These are phyloP conservation scores for Paecilomyces variotii DNA, from an alignment of 2,329 filamentous ascomycete species.

Conservation along the genomic window DNA sequence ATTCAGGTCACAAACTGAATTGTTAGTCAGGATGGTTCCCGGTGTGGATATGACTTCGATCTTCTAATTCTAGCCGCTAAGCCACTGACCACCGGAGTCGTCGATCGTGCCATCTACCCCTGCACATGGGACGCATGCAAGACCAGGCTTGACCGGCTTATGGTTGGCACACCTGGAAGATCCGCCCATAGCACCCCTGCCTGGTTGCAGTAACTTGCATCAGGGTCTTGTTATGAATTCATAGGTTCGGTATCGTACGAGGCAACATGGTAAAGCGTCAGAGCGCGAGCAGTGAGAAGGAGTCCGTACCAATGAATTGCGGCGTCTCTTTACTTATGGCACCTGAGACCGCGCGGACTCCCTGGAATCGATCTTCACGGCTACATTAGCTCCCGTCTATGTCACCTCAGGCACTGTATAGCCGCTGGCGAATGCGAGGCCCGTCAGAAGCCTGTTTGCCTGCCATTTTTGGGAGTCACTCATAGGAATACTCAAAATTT, in stretches of 20 bases:
- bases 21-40: neutral
- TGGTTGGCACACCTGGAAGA: neutral
- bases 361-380: neutral
- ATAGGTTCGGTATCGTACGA: constrained; percentile 6
- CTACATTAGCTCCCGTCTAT: neutral
- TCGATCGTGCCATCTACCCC: neutral
- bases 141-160: neutral
- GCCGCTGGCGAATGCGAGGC: neutral
- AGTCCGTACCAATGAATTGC: neutral
- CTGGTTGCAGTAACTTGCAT: neutral
- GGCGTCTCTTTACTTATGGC: neutral
- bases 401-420: neutral
- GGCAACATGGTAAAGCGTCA: neutral
- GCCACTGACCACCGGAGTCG: neutral
- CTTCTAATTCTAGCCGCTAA: neutral
- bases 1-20: neutral
- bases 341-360: neutral
- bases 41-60: neutral
- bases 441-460: neutral
- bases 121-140: neutral
- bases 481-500: neutral
- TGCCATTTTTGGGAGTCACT: neutral
- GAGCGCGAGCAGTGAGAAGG: neutral
- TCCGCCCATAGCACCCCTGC: neutral
- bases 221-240: neutral